Percentiles rank a stretch among this genome's conserved stretches.
phyloP scores from a whole-genome alignment of 139 green algal species.

The Tetraselmis striata region DNA sequence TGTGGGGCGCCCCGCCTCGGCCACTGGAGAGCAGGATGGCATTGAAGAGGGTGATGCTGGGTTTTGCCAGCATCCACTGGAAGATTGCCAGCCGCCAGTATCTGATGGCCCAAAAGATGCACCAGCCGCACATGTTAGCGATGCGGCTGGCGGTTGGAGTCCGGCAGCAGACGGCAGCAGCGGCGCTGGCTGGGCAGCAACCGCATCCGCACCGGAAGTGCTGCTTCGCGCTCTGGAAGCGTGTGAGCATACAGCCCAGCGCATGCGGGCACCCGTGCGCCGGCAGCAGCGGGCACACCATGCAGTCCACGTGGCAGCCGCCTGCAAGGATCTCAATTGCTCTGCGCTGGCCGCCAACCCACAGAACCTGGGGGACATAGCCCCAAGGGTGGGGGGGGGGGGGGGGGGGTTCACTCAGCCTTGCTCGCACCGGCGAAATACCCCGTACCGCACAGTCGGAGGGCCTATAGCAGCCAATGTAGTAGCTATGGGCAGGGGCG shows the following conservation, averaged over 20 bases:
- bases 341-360: slow-evolving; percentile 9
- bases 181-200: too few species aligned
- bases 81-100: slow-evolving; percentile 10
- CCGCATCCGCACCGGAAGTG: not conserved
- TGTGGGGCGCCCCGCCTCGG: not conserved
- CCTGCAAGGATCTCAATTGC: slow-evolving; percentile 8
- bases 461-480: not conserved
- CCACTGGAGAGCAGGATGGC: slow-evolving; percentile 1
- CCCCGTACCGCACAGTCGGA: too few species aligned
- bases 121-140: too few species aligned
- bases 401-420: too few species aligned
- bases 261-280: not conserved
- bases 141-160: too few species aligned
- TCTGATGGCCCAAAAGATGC: slow-evolving; percentile 4
- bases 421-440: too few species aligned
- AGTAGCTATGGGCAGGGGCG: not conserved
- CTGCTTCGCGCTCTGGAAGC: not conserved
- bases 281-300: slow-evolving; percentile 11
- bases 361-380: slow-evolving; percentile 10
- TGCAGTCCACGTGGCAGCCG: not conserved
- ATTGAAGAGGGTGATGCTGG: not conserved
- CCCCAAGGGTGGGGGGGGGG: too few species aligned
- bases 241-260: not conserved
- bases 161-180: too few species aligned
- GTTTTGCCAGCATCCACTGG: slow-evolving; percentile 14